phyloP scores from a whole-genome alignment of 495 filamentous ascomycete genomes.

The Jackrogersella multiformis region DNA sequence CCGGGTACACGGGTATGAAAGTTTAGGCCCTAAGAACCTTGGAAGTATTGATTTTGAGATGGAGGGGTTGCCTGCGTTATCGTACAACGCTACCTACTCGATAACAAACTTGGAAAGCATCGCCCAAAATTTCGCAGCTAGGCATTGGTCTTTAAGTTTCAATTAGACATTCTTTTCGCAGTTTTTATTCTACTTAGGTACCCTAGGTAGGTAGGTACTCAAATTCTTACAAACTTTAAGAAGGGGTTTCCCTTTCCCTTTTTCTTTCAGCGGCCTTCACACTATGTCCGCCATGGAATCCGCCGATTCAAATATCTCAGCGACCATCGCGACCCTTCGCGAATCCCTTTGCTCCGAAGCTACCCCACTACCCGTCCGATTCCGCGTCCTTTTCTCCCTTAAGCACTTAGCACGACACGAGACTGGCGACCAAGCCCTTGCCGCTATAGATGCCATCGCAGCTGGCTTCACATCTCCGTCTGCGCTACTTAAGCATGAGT shows the following conservation, averaged over 20 bases:
- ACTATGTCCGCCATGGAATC: slow-evolving; percentile 32
- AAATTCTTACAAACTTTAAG: neutral
- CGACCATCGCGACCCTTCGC: slow-evolving; percentile 69
- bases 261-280: neutral
- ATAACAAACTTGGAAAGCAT: slow-evolving; percentile 15
- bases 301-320: slow-evolving; percentile 31
- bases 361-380: slow-evolving; percentile 84
- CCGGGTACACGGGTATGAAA: too few relatives aligned
- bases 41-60: too few relatives aligned
- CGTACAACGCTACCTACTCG: neutral
- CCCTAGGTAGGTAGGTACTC: too few relatives aligned
- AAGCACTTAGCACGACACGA: slow-evolving; percentile 85
- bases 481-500: slow-evolving; percentile 89
- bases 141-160: neutral
- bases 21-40: slow-evolving; percentile 11
- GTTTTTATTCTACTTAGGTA: neutral
- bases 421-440: slow-evolving; percentile 68
- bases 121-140: slow-evolving; percentile 16
- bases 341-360: slow-evolving; percentile 79
- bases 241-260: neutral
- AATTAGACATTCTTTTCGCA: neutral
- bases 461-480: slow-evolving; percentile 86
- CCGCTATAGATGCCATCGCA: slow-evolving; percentile 91
- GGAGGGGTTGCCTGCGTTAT: slow-evolving; percentile 37
- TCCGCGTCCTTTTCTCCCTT: slow-evolving; percentile 96